These are phyloP conservation scores for Aspergillus leporis DNA, from an alignment of 495 filamentous ascomycete species.

Conservation along the genomic window DNA sequence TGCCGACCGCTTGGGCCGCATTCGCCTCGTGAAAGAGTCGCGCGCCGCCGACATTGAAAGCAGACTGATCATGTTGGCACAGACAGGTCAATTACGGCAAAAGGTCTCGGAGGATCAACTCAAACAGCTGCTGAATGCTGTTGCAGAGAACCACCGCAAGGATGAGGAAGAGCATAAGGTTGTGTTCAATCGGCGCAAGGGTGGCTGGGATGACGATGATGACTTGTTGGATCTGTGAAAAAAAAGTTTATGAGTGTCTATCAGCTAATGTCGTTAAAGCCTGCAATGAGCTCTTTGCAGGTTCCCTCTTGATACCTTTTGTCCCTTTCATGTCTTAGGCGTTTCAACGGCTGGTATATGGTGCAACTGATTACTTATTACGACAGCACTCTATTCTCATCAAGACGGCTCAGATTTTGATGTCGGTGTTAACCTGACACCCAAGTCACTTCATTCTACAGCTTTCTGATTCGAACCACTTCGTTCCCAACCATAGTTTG, in stretches of 20 bases:
- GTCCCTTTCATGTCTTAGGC: conserved; percentile 3
- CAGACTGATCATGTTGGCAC: conserved; percentile 87
- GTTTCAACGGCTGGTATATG: conserved; percentile 4
- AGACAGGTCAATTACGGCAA: conserved; percentile 76
- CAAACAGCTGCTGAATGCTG: conserved; percentile 81
- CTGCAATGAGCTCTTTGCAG: neutral
- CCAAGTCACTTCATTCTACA: neutral
- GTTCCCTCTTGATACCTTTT: conserved; percentile 6
- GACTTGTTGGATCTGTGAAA: conserved; percentile 66
- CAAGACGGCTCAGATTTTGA: neutral
- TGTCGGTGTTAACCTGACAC: neutral
- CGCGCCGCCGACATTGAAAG: conserved; percentile 91
- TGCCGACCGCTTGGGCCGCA: conserved; percentile 88
- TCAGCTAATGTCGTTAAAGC: conserved; percentile 5
- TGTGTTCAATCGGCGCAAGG: conserved; percentile 79
- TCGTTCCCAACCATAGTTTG: neutral
- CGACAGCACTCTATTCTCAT: neutral
- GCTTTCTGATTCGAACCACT: neutral
- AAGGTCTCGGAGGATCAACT: conserved; percentile 93
- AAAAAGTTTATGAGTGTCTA: neutral
- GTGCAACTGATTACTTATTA: neutral
- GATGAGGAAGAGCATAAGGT: conserved; percentile 72
- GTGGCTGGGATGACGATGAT: conserved; percentile 86
- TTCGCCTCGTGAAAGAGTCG: conserved; percentile 91
- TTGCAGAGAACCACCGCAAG: conserved; percentile 69